Base-by-base conservation (phyloP, 345 rosid species). In the Dipteronia dyeriana region DNA sequence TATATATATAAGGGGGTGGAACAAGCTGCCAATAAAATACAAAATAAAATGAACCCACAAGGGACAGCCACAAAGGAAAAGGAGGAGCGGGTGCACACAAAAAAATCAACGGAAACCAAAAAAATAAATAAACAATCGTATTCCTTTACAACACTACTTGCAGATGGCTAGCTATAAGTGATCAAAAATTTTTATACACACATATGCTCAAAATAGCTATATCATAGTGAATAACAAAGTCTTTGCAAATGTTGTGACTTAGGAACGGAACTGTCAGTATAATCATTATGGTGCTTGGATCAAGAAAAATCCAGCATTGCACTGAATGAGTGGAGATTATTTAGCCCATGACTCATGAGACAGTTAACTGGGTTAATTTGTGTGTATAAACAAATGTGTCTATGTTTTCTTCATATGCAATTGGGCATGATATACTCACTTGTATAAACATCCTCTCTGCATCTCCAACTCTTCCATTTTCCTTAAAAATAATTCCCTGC, bases 391-490 rank as follows among this genome's bases (percentile, higher is more conserved):
- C 14, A 74, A 16, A 59, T 38, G 45, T 31, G 74, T 29, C 43
- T 45, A 69, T 43, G 11, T 60, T 45, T 14, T 64, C 62, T 63
- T 7, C 47, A 45, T 17, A 9, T 17, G 22, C 10, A 43, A 12
- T 17, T 22, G 69, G 61, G 13, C 39, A 19, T n/a, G 38, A 71
- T 80, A 71, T 71, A 76, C 87, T 91, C 79, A 95, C 99, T 81
- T 95, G 99, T 68, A 95, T 95, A 84, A 95, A 93, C 99, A 95
- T 95, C 88, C 99, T 93, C 90, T 91, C 97, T 29, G 99, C 96
- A 68, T 90, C 98, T 75, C 97, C 98, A 54, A 76, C 78, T 63
- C 82, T 93, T 56, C 98, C 96, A 77, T 93, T 91, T 85, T 93
- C 96, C 88, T 89, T 93, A 79, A 93, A 76, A 83, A 95, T 68